Conservation (phyloP, 1,284 basidiomycete species). For the Leccinum insigne region DNA sequence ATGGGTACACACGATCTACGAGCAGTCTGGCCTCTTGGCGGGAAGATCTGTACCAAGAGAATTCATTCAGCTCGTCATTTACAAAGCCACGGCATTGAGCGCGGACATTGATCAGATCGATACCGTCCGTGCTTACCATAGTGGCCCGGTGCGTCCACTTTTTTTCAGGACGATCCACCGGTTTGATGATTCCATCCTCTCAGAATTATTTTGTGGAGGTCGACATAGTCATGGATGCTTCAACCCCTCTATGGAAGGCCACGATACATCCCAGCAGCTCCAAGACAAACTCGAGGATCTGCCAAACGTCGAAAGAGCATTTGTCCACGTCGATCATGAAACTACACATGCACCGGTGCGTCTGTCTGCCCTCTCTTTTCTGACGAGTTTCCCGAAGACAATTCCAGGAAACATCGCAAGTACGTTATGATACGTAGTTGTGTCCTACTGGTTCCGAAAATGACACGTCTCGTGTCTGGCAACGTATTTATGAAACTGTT, state of each 20-base stretch:
- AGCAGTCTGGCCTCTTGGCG: conserved; percentile 86
- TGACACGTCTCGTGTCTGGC: neutral
- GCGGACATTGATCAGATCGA: conserved; percentile 87
- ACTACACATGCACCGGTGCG: conserved; percentile 80
- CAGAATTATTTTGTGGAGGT: conserved; percentile 92
- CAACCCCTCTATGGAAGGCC: conserved; percentile 92
- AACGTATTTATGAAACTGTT: neutral
- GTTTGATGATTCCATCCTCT: neutral
- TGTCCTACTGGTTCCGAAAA: neutral
- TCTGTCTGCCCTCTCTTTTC: conserved; percentile 10
- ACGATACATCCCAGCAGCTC: conserved; percentile 89
- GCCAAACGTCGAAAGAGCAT: conserved; percentile 89
- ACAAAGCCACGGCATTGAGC: conserved; percentile 91
- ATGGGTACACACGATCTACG: conserved; percentile 78
- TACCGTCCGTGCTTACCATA: conserved; percentile 88
- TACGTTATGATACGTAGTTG: conserved; percentile 11
- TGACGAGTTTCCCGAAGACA: neutral
- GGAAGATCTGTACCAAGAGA: conserved; percentile 92
- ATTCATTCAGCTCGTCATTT: conserved; percentile 89
- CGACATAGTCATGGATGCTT: conserved; percentile 91
- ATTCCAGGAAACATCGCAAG: conserved; percentile 35
- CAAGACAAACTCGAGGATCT: conserved; percentile 95
- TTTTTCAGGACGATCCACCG: neutral
- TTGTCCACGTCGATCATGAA: conserved; percentile 95
- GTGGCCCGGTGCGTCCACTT: conserved; percentile 55